phyloP scores from a whole-genome alignment of 306 rosid species.

The Corylus americana region DNA sequence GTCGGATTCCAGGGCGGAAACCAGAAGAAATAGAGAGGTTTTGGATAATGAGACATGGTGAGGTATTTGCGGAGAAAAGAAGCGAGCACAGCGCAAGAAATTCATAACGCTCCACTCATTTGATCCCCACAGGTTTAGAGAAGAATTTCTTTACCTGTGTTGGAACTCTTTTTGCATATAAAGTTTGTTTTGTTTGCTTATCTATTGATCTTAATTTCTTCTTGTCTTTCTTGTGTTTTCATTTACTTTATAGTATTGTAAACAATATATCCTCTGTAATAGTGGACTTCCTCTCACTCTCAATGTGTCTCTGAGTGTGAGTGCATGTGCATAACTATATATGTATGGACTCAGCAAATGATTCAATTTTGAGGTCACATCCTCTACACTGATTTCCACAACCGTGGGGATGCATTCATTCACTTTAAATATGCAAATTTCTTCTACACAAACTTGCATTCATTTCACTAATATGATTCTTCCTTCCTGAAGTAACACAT shows the following conservation, averaged over 20 bases:
- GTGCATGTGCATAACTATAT: not conserved
- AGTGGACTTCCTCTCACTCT: not conserved
- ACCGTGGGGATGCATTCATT: not conserved
- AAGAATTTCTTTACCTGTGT: not conserved
- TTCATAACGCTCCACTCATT: not conserved
- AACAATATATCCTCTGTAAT: not conserved
- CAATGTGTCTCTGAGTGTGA: not conserved
- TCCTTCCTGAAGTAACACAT: no score
- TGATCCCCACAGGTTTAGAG: not conserved
- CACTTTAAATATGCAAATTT: not conserved
- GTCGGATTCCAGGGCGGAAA: constrained; percentile 67
- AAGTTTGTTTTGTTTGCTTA: not conserved
- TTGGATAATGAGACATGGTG: constrained; percentile 54
- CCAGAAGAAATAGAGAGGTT: constrained; percentile 67
- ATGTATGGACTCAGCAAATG: not conserved
- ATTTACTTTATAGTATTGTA: not conserved
- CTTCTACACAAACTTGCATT: no score
- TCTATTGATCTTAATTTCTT: not conserved
- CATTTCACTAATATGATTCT: no score
- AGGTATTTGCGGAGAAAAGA: constrained; percentile 32
- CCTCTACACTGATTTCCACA: no score
- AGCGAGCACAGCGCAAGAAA: constrained; percentile 2
- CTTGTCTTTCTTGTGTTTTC: not conserved
- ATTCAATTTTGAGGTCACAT: not conserved
- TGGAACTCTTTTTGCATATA: constrained; percentile 5